phyloP scores from a whole-genome alignment of 2,329 filamentous ascomycete genomes.

The Exophiala calicioides region DNA sequence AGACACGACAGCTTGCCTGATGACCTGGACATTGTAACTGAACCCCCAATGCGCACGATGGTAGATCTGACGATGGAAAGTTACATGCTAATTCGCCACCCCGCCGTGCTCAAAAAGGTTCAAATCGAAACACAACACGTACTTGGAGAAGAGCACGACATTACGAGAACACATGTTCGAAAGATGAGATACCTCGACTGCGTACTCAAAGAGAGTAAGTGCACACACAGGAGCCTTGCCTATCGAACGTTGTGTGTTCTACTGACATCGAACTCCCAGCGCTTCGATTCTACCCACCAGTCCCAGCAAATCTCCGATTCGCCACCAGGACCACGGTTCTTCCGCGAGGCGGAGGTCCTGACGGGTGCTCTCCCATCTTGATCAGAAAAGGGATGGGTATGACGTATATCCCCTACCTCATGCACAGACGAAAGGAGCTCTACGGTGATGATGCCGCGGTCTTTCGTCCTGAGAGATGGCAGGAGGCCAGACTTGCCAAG shows the following conservation, averaged over 20 bases:
- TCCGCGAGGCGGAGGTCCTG: conserved; percentile 36
- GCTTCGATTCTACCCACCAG: conserved; percentile 40
- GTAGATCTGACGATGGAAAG: too few relatives aligned
- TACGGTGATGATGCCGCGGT: conserved; percentile 31
- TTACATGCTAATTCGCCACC: too few relatives aligned
- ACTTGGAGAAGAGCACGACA: too few relatives aligned
- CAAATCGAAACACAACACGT: too few relatives aligned
- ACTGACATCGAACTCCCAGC: conserved; percentile 58
- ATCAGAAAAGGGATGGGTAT: conserved; percentile 34
- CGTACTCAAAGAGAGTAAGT: too few relatives aligned
- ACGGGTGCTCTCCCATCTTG: conserved; percentile 33
- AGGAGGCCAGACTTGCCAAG: conserved; percentile 23
- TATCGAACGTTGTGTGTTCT: background rate
- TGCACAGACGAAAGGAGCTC: conserved; percentile 50
- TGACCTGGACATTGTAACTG: too few relatives aligned
- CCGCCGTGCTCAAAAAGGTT: too few relatives aligned
- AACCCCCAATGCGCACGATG: too few relatives aligned
- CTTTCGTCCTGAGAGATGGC: conserved; percentile 25
- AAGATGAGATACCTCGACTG: too few relatives aligned
- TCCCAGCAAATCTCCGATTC: conserved; percentile 34
- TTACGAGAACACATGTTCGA: too few relatives aligned
- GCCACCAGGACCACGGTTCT: conserved; percentile 33
- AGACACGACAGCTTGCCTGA: conserved; percentile 34
- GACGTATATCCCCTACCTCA: conserved; percentile 35
- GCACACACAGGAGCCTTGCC: too few relatives aligned